Percentiles rank a stretch among this genome's conserved stretches.
phyloP scores from a whole-genome alignment of 208 protist genomes.

The Spongospora subterranea region DNA sequence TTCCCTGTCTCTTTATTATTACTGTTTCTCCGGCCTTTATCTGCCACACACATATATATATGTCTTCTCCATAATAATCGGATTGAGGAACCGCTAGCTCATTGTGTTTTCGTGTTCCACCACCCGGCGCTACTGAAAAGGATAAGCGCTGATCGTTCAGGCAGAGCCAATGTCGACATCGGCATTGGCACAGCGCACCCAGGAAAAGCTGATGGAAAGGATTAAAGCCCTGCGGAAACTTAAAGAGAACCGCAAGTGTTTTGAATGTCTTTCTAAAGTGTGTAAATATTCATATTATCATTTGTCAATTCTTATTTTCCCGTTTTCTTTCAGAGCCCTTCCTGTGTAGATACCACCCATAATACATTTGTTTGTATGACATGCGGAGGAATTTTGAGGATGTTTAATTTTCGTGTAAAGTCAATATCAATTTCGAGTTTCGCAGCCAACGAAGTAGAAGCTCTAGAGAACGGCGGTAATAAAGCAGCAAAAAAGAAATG shows the following conservation, averaged over 20 bases:
- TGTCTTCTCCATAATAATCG: too few relatives aligned
- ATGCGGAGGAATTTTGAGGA: slow-evolving; percentile 32
- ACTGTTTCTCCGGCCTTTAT: too few relatives aligned
- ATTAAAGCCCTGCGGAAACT: slow-evolving; percentile 52
- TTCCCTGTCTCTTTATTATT: too few relatives aligned
- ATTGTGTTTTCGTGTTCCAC: too few relatives aligned
- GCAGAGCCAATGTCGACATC: slow-evolving; percentile 19
- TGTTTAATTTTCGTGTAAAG: slow-evolving; percentile 49
- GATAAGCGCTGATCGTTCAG: too few relatives aligned
- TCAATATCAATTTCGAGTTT: slow-evolving; percentile 37
- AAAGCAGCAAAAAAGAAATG: slow-evolving; percentile 23
- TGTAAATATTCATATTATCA: too few relatives aligned
- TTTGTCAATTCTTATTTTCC: not conserved
- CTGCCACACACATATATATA: too few relatives aligned
- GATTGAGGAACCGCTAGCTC: too few relatives aligned
- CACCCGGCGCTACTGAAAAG: too few relatives aligned
- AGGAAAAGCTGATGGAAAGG: slow-evolving; percentile 40
- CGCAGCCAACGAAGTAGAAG: slow-evolving; percentile 46
- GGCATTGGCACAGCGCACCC: slow-evolving; percentile 28
- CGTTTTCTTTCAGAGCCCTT: not conserved
- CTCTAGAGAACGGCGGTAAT: not conserved
- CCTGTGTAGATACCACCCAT: slow-evolving; percentile 34
- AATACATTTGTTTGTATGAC: slow-evolving; percentile 53
- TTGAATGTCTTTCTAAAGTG: slow-evolving; percentile 21
- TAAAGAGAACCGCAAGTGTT: slow-evolving; percentile 51